phyloP scores from a whole-genome alignment of 345 rosid species.

The Acer negundo region DNA sequence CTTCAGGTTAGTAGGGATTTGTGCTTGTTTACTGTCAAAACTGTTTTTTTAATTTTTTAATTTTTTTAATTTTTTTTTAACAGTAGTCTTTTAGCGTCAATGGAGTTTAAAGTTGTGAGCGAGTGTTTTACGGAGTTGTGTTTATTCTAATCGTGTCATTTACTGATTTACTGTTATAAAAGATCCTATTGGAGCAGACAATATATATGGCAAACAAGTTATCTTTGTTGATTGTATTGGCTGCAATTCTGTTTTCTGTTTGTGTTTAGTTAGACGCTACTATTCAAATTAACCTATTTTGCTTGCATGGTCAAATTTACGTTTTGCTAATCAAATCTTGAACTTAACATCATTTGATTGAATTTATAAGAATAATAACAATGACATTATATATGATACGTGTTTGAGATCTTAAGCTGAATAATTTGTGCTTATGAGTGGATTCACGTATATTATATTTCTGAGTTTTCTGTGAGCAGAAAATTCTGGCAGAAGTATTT shows the following conservation, averaged over 20 bases:
- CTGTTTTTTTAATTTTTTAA: too few relatives aligned
- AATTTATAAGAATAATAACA: neutral
- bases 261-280: too few relatives aligned
- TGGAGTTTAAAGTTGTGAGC: neutral
- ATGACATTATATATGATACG: neutral
- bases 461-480: conserved; percentile 38
- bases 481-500: conserved; percentile 29
- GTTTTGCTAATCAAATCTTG: neutral
- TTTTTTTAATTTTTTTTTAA: too few relatives aligned
- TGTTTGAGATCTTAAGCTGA: neutral
- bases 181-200: neutral
- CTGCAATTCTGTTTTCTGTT: neutral
- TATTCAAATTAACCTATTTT: neutral
- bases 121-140: neutral
- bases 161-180: too few relatives aligned
- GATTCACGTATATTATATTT: conserved; percentile 17
- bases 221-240: neutral
- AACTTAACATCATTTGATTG: neutral
- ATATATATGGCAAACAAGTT: neutral
- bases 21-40: neutral
- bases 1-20: conserved; percentile 38
- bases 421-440: neutral
- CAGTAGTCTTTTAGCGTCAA: too few relatives aligned
- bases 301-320: neutral
- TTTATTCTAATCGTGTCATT: neutral